These are phyloP conservation scores for Avena eriantha DNA, from an alignment of 176 grass and related monocot genomes.

Conservation along the genomic window DNA sequence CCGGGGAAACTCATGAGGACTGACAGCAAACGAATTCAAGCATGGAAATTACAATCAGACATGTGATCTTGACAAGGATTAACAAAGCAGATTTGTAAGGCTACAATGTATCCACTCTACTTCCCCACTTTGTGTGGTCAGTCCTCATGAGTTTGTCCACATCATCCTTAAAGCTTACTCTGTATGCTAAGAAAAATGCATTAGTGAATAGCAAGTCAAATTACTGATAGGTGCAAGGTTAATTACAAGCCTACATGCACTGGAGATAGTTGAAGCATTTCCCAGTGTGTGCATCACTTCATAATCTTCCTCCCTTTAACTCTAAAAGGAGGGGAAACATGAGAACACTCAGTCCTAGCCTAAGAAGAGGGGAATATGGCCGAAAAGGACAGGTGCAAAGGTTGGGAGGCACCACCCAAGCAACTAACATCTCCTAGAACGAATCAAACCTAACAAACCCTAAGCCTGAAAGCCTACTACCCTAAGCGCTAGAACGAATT, in stretches of 20 bases:
- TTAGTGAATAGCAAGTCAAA: neutral
- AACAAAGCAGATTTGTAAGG: neutral
- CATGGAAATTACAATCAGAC: neutral
- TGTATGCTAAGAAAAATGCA: neutral
- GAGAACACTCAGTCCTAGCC: neutral
- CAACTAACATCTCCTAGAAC: slow-evolving; percentile 30
- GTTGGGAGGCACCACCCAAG: slow-evolving; percentile 3
- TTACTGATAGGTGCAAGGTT: neutral
- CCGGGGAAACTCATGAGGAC: neutral
- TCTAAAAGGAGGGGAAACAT: neutral
- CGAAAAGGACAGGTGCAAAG: slow-evolving; percentile 30
- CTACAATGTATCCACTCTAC: neutral
- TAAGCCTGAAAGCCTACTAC: slow-evolving; percentile 42
- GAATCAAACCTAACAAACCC: slow-evolving; percentile 38
- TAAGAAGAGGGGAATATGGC: slow-evolving; percentile 28
- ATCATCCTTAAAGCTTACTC: neutral
- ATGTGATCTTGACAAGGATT: slow-evolving; percentile 6
- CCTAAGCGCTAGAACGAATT: slow-evolving; percentile 43
- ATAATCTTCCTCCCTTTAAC: neutral
- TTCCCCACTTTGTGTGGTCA: neutral
- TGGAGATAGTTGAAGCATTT: neutral
- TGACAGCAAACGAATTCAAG: neutral
- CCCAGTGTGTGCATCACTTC: slow-evolving; percentile 7
- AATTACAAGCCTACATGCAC: neutral
- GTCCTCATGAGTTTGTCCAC: neutral